A percentile compares a stretch with the other conserved stretches of the same genome.
phyloP scores from a whole-genome alignment of 1,284 basidiomycete genomes.

The Fistulinella cinereoalba region DNA sequence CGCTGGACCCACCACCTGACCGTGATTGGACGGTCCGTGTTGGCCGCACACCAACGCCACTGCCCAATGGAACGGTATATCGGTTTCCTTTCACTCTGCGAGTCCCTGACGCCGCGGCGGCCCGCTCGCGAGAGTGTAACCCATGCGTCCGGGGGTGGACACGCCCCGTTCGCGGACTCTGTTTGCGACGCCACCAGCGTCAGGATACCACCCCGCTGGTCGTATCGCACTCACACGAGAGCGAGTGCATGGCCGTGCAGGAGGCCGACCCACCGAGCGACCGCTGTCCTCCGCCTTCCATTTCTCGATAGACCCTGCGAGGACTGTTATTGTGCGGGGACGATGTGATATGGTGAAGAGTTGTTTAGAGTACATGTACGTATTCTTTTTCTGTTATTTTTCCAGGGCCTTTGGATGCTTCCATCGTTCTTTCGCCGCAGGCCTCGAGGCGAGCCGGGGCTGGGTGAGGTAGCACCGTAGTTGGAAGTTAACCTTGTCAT shows the following conservation, averaged over 20 bases:
- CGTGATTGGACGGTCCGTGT: no score
- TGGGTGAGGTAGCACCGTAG: not conserved
- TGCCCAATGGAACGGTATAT: not conserved
- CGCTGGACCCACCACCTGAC: no score
- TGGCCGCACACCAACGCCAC: not conserved
- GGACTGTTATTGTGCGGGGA: not conserved
- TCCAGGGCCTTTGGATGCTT: slow-evolving; percentile 3
- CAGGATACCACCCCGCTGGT: not conserved
- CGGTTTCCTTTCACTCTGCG: not conserved
- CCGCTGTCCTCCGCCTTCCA: not conserved
- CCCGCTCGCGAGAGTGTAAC: not conserved
- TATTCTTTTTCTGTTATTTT: slow-evolving; percentile 3
- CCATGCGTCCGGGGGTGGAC: slow-evolving; percentile 1
- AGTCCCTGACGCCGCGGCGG: not conserved
- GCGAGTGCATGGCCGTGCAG: not conserved
- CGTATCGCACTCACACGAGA: slow-evolving; percentile 8
- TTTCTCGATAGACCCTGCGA: not conserved
- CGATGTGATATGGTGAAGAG: slow-evolving; percentile 1
- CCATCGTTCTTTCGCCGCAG: slow-evolving; percentile 3
- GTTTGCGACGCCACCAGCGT: slow-evolving; percentile 9
- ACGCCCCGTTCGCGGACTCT: slow-evolving; percentile 13
- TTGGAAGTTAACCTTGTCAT: slow-evolving; percentile 18
- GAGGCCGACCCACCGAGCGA: not conserved
- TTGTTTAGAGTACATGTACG: not conserved
- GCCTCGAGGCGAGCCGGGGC: slow-evolving; percentile 15